Percentiles rank a stretch among this genome's conserved stretches.
phyloP scores from a whole-genome alignment of 495 filamentous ascomycete genomes.

The Viridothelium virens region DNA sequence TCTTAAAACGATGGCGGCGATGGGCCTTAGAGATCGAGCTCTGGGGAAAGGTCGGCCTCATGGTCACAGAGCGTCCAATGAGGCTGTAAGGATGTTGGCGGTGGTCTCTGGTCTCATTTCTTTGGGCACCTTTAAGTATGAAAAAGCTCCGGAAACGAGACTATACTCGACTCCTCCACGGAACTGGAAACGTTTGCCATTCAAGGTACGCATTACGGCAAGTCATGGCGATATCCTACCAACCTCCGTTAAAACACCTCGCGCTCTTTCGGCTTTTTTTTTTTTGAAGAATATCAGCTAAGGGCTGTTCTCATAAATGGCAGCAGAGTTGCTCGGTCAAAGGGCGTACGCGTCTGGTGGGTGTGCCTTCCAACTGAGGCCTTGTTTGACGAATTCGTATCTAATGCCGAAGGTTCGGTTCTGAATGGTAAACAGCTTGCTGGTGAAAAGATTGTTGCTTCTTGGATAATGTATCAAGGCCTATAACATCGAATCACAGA shows the following conservation, averaged over 20 bases:
- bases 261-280: background rate
- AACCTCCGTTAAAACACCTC: background rate
- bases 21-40: background rate
- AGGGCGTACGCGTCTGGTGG: background rate
- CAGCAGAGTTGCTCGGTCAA: background rate
- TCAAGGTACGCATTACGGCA: conserved; percentile 3
- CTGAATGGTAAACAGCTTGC: background rate
- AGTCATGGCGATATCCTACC: background rate
- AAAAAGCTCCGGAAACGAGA: background rate
- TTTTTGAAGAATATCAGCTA: background rate
- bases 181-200: background rate
- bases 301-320: background rate
- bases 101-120: background rate
- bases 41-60: background rate
- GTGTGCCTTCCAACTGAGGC: background rate
- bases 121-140: background rate
- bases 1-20: background rate
- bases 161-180: background rate
- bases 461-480: background rate
- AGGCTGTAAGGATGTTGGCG: background rate
- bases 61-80: background rate
- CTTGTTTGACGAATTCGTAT: background rate
- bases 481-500: background rate
- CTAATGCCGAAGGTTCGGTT: background rate
- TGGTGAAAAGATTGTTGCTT: background rate